Conservation (phyloP, 306 rosid species). For the Hippophae tibetana region DNA sequence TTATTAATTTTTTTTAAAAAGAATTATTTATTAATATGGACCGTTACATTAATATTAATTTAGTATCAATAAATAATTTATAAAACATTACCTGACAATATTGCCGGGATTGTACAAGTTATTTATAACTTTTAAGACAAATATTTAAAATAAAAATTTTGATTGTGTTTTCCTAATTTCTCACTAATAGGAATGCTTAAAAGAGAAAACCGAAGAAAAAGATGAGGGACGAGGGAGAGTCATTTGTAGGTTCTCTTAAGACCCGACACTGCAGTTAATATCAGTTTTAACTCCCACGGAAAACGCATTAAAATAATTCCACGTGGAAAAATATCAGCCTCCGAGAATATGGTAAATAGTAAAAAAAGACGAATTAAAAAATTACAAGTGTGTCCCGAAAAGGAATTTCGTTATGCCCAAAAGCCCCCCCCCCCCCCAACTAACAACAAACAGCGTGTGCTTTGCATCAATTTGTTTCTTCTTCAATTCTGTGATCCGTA, state of each 20-base stretch:
- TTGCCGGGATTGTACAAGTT: too few relatives aligned
- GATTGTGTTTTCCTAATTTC: too few relatives aligned
- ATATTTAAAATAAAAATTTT: too few relatives aligned
- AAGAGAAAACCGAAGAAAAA: background rate
- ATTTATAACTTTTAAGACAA: too few relatives aligned
- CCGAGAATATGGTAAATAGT: constrained; percentile 2
- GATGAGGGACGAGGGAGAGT: background rate
- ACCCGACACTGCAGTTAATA: constrained; percentile 12
- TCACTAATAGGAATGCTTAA: background rate
- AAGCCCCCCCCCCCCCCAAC: background rate
- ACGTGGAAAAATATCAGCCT: constrained; percentile 31
- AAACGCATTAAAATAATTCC: constrained; percentile 5
- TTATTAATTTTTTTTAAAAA: too few relatives aligned
- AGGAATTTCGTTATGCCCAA: constrained; percentile 3
- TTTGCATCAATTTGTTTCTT: background rate
- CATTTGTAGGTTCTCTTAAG: constrained; percentile 8
- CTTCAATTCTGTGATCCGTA: constrained; percentile 19
- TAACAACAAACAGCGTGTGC: background rate
- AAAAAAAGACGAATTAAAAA: background rate
- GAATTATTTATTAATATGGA: too few relatives aligned
- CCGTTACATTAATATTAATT: too few relatives aligned
- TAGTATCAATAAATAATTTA: too few relatives aligned
- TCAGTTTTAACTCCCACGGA: constrained; percentile 24
- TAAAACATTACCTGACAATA: too few relatives aligned
- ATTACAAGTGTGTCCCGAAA: constrained; percentile 25